Percentiles rank a stretch among this genome's conserved stretches.
Conservation (phyloP, 345 rosid genomes). For the Cardamine resedifolia region DNA sequence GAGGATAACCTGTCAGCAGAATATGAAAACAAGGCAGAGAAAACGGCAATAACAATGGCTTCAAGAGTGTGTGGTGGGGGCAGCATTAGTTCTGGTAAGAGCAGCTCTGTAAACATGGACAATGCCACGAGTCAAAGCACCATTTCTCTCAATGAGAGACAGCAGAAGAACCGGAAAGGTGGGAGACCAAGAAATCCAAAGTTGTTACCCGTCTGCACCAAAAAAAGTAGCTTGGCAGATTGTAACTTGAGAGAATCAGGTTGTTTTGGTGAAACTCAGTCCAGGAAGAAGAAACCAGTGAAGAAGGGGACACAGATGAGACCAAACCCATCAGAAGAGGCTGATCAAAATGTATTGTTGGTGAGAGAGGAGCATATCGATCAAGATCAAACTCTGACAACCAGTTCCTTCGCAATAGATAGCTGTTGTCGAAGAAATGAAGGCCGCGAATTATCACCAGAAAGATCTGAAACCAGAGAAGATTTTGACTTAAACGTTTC, state of each 20-base stretch:
- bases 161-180: constrained; percentile 35
- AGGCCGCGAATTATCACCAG: constrained; percentile 37
- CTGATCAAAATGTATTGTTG: constrained; percentile 34
- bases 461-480: constrained; percentile 34
- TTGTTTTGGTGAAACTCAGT: constrained; percentile 38
- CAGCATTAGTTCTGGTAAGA: constrained; percentile 31
- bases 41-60: constrained; percentile 37
- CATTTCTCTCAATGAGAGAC: constrained; percentile 28
- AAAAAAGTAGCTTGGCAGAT: constrained; percentile 36
- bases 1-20: constrained; percentile 45
- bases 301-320: constrained; percentile 36
- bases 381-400: constrained; percentile 39
- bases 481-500: constrained; percentile 57
- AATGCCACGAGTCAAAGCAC: constrained; percentile 16
- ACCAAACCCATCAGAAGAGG: constrained; percentile 35
- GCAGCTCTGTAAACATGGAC: constrained; percentile 34
- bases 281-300: constrained; percentile 30
- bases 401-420: constrained; percentile 42
- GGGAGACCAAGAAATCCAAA: constrained; percentile 36
- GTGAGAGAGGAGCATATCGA: constrained; percentile 33
- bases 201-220: constrained; percentile 32
- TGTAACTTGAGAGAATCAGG: constrained; percentile 45
- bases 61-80: constrained; percentile 42
- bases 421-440: constrained; percentile 40
- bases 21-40: constrained; percentile 44